Base-by-base conservation (phyloP, 495 filamentous ascomycete genomes). In the Podospora pseudopauciseta region DNA sequence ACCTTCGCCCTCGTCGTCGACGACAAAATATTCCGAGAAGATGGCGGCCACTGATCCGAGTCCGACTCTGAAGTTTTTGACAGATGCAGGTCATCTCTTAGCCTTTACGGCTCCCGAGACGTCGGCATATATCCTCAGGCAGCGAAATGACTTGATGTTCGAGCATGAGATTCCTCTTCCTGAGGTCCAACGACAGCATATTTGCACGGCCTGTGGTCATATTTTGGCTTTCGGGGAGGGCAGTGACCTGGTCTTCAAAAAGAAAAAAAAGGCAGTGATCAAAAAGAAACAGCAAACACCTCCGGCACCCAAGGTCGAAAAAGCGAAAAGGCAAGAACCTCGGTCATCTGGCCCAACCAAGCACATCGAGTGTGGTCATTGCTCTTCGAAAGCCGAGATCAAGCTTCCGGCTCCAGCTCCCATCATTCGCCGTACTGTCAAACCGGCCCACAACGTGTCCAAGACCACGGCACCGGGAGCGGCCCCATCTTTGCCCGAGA, bases 21-120 rank as follows among this genome's bases (percentile, higher is more conserved):
- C 39, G 39, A 11, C 13, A 11, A 13, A 28, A 1, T 15, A 65
- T 39, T 7, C 19, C 23, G 23, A 49, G 32, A 55, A 54, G 23
- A 79, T 80, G 80, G 67, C 77, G 16, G 66, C 63, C 27, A 69
- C 71, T 63, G 68, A 72, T 6, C 59, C 80, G 16, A 67, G 74
- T 3, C 54, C 75, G 15, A 74, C 77, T 13, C 67, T 84, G 18
- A 66, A 72, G 4, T 84, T 79, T 53, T 74, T 87, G 2, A 83
- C 80, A 19, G 80, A 86, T 71, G 83, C 84, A 2, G 83, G 82
- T 1, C 83, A 86, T 78, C 71, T 86, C 27, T 76, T 86, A 5
- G 71, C 78, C 4, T 76, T 72, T 19, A 69, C 78, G 11, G 76
- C 84, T 5, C 83, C 84, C 3, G 79, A 81, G 68, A 81, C 79